phyloP scores from a whole-genome alignment of 345 rosid species.

The Eucalyptus brandiana region DNA sequence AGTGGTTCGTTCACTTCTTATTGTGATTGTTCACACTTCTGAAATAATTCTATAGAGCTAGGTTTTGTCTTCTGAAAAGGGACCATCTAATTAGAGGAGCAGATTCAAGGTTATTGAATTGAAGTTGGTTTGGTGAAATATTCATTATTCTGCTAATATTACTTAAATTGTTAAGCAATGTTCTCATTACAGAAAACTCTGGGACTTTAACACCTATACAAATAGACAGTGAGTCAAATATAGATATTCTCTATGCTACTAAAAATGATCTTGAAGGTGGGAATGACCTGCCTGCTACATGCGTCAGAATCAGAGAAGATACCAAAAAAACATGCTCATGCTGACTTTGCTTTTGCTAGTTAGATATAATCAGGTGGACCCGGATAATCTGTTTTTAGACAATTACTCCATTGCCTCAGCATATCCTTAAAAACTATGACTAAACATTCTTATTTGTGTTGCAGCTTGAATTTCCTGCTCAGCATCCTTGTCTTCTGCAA shows the following conservation, averaged over 20 bases:
- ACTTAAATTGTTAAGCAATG: neutral
- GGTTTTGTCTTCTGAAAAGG: neutral
- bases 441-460: neutral
- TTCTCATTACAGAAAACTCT: neutral
- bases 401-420: neutral
- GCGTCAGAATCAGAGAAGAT: neutral
- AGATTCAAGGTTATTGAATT: neutral
- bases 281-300: neutral
- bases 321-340: neutral
- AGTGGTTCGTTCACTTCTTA: neutral
- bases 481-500: slow-evolving; percentile 89
- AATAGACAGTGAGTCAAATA: neutral
- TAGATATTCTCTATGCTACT: neutral
- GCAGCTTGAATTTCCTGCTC: slow-evolving; percentile 92
- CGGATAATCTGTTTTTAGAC: neutral
- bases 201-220: neutral
- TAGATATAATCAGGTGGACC: neutral
- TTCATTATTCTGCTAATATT: neutral
- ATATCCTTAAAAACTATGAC: neutral
- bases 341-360: neutral
- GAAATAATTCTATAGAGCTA: neutral
- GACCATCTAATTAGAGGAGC: neutral
- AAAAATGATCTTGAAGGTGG: neutral
- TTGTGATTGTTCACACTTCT: neutral
- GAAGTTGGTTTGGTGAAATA: neutral